Conservation (phyloP, 176 grass and related monocot genomes). For the Cenchrus americanus region DNA sequence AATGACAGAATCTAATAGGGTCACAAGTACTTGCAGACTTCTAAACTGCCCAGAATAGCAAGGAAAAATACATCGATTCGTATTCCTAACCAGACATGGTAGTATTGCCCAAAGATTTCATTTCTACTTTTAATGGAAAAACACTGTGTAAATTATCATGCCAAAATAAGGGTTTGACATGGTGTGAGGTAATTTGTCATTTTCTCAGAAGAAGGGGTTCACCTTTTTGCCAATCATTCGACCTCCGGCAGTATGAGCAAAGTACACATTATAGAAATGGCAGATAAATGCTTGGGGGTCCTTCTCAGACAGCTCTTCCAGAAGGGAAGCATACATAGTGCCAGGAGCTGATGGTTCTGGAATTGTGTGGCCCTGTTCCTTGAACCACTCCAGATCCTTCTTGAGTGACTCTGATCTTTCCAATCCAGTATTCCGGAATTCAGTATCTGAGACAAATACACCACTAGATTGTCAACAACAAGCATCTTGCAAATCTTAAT, state of each 20-base stretch:
- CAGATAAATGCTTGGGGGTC: constrained; percentile 95
- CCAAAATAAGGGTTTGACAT: neutral
- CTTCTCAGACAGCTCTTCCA: constrained; percentile 79
- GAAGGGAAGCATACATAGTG: constrained; percentile 63
- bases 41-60: neutral
- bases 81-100: neutral
- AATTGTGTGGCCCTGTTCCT: constrained; percentile 70
- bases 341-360: constrained; percentile 79
- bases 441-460: constrained; percentile 63
- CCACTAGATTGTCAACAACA: constrained; percentile 17
- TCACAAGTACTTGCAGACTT: neutral
- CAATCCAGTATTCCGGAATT: constrained; percentile 87
- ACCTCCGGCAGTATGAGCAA: constrained; percentile 93
- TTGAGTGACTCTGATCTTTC: constrained; percentile 86
- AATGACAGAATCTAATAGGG: neutral
- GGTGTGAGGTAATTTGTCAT: neutral
- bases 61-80: neutral
- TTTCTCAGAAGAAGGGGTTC: neutral
- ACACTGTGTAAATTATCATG: neutral
- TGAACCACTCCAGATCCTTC: constrained; percentile 94
- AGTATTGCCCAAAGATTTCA: neutral
- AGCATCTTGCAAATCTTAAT: neutral
- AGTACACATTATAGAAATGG: constrained; percentile 96
- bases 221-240: constrained; percentile 98
- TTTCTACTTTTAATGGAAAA: neutral